Base-by-base conservation (phyloP, 352 stramenopile genomes). In the Phytophthora hibernalis region DNA sequence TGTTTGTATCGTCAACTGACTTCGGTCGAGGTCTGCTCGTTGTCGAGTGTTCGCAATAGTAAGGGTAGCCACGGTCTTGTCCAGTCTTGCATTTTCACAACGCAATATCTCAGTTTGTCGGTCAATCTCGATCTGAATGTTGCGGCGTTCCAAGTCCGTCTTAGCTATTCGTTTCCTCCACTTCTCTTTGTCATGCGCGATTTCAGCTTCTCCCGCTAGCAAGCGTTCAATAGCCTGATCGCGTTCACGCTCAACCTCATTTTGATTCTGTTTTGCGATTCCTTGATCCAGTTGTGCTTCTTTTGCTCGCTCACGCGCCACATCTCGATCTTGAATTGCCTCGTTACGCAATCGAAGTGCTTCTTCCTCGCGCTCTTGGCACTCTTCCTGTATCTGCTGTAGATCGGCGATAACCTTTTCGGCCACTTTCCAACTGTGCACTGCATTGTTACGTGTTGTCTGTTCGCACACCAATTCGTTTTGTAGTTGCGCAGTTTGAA, bases 61-160 rank as follows among this genome's bases (percentile, higher is more conserved):
- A 4, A 80, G 44, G 12, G 48, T 65, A 15, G 26, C 22, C 13
- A 82, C 42, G 16, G 72, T 56, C 52, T 82, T 83, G 24, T 82
- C 74, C 2, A 86, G 54, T 21, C 67, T 80, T 15, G 60, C 52
- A 47, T 79, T 82, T 35, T 86, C 69, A 5, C 48, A 61, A 2
- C 77, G 74, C 26, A 86, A 53, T n/a, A 76, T 26, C 42, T 75
- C 73, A 2, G 77, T 87, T 45, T 89, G 80, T 11, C 76, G 61
- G 24, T 89, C 76, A 28, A 89, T 89, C 53, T 89, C 80, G 11
- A 85, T 68, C 49, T 89, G 77, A 33, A 89, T 87, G 35, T 85
- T 89, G 20, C 76, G 72, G 13, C 80, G 80, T 13, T 89, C 77
- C 18, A 76, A 55, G 49, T 85, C 77, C 1, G 68, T 71, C 28